These are phyloP conservation scores for Thelephora aurantiotincta DNA, from an alignment of 768 basidiomycete genomes.

Conservation along the genomic window DNA sequence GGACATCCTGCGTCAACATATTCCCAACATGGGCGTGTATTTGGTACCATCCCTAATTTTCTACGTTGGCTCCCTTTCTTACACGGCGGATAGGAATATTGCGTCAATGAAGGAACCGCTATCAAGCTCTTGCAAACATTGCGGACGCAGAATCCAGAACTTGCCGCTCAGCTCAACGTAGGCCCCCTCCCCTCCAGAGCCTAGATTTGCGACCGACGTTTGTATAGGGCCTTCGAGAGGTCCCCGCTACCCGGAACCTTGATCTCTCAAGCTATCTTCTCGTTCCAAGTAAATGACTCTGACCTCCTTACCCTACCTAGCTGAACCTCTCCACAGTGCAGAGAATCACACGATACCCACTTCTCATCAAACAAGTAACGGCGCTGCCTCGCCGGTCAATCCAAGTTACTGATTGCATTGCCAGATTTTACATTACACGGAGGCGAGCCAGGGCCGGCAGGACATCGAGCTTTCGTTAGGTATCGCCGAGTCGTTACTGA, in stretches of 20 bases:
- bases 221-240: constrained; percentile 56
- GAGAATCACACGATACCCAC: constrained; percentile 87
- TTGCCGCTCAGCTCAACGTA: constrained; percentile 59
- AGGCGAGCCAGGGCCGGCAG: constrained; percentile 44
- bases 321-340: constrained; percentile 48
- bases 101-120: constrained; percentile 74
- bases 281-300: constrained; percentile 56
- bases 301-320: background rate
- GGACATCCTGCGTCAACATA: constrained; percentile 64
- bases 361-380: constrained; percentile 66
- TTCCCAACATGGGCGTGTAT: constrained; percentile 70
- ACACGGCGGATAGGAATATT: constrained; percentile 49
- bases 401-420: background rate
- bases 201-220: background rate
- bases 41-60: constrained; percentile 33
- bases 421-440: constrained; percentile 72
- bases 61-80: background rate
- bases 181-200: constrained; percentile 3
- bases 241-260: constrained; percentile 62
- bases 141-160: constrained; percentile 48
- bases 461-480: constrained; percentile 40
- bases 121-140: constrained; percentile 65
- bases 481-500: constrained; percentile 60
- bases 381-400: background rate
- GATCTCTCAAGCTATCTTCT: constrained; percentile 87